Evolutionary conservation across 73 alveolate genomes (phyloP).

Genomic region (Paramecium bursaria): DNA sequence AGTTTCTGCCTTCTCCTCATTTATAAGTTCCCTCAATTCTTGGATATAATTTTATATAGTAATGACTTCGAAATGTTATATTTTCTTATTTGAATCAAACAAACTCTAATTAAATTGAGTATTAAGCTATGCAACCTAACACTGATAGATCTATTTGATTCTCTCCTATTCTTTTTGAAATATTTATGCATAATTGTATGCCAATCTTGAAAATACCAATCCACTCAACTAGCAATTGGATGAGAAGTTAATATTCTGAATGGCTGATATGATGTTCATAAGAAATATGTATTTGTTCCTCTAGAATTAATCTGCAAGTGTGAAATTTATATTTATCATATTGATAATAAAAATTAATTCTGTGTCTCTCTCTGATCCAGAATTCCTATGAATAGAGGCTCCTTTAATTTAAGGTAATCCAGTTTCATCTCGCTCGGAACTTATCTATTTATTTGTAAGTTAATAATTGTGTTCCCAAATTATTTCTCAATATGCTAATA

Average conservation of each 20-base stretch:
- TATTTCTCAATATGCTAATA: no score
- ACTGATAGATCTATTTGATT: conserved; percentile 8
- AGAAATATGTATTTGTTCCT: conserved; percentile 50
- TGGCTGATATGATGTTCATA: conserved; percentile 48
- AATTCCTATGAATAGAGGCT: no score
- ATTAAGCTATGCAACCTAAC: neutral
- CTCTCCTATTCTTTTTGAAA: conserved; percentile 24
- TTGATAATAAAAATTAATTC: no score
- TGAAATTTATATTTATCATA: no score
- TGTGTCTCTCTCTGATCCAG: no score
- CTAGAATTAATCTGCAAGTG: conserved; percentile 3
- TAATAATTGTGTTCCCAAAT: no score
- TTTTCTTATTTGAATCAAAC: neutral
- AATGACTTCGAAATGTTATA: neutral
- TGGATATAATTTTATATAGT: conserved; percentile 19
- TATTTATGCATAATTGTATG: conserved; percentile 42
- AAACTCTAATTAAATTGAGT: conserved; percentile 11
- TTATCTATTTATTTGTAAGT: no score
- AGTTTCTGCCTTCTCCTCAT: neutral
- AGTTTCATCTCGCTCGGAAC: no score
- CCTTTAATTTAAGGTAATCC: no score
- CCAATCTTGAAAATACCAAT: conserved; percentile 15
- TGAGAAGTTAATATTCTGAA: conserved; percentile 3
- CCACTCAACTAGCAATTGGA: conserved; percentile 1
- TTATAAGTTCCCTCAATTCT: conserved; percentile 21